These are phyloP conservation scores for Zygnema cylindricum DNA, from an alignment of 139 green algal genomes.

Conservation along the genomic window DNA sequence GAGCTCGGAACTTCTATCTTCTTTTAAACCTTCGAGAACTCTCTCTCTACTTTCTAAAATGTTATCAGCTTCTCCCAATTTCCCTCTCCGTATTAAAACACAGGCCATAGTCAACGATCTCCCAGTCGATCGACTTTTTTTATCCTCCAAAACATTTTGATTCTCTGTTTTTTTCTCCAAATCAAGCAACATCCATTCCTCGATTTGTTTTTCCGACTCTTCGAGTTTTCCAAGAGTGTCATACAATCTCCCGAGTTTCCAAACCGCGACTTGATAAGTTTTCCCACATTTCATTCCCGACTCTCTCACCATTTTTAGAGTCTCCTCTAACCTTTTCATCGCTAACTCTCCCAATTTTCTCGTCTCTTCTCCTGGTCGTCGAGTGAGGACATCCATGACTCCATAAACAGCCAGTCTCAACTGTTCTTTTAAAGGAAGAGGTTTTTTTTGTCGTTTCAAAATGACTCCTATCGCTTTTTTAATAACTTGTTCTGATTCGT, in stretches of 20 bases:
- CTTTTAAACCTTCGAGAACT: background rate
- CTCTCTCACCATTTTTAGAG: background rate
- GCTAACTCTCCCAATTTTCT: background rate
- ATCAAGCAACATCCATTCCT: background rate
- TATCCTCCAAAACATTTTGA: background rate
- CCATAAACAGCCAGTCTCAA: background rate
- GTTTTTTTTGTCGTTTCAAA: background rate
- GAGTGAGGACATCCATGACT: background rate
- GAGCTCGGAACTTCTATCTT: background rate
- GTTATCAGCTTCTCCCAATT: background rate
- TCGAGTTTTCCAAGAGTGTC: background rate
- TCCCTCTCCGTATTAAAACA: background rate
- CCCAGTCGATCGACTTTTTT: background rate
- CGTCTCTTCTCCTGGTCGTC: background rate
- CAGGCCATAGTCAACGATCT: background rate
- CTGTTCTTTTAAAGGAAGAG: background rate
- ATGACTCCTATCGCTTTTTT: background rate
- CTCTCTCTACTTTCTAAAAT: background rate
- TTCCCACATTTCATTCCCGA: background rate
- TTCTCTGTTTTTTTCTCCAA: too few relatives aligned
- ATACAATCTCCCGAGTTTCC: background rate
- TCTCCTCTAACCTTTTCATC: background rate
- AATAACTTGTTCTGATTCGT: background rate
- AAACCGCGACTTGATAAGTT: background rate
- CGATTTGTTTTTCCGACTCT: background rate